Percentiles rank a stretch among this genome's conserved stretches.
phyloP scores from a whole-genome alignment of 2,329 filamentous ascomycete species.

The Aspergillus puulaauensis region DNA sequence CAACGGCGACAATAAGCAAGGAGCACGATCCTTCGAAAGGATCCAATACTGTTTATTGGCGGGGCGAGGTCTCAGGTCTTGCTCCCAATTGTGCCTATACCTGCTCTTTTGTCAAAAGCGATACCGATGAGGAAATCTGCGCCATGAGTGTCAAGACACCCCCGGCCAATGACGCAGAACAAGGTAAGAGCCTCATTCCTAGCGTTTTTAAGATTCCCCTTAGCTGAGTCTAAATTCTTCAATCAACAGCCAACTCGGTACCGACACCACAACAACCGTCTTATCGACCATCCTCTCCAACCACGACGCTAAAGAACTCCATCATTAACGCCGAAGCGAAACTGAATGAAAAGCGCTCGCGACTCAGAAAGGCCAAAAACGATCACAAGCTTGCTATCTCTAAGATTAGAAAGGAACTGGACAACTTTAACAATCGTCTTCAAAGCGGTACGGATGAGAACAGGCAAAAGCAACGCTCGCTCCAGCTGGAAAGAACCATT shows the following conservation, averaged over 20 bases:
- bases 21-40: slow-evolving; percentile 45
- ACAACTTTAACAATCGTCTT: slow-evolving; percentile 57
- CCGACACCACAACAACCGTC: slow-evolving; percentile 56
- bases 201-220: background rate
- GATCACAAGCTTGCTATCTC: slow-evolving; percentile 61
- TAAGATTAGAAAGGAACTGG: slow-evolving; percentile 61
- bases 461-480: slow-evolving; percentile 59
- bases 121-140: slow-evolving; percentile 58
- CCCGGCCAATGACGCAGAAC: slow-evolving; percentile 57
- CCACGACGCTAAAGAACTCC: slow-evolving; percentile 64
- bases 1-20: slow-evolving; percentile 56
- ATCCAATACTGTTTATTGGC: slow-evolving; percentile 51
- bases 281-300: slow-evolving; percentile 63
- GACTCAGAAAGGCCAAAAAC: slow-evolving; percentile 59
- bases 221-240: background rate
- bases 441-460: slow-evolving; percentile 62
- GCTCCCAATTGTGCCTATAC: slow-evolving; percentile 64
- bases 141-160: slow-evolving; percentile 63
- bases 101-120: slow-evolving; percentile 60
- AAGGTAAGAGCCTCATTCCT: slow-evolving; percentile 42
- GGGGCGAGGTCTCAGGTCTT: slow-evolving; percentile 64
- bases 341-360: slow-evolving; percentile 58
- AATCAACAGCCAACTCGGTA: slow-evolving; percentile 35
- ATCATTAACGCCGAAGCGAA: slow-evolving; percentile 62
- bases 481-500: slow-evolving; percentile 63